These are phyloP conservation scores for Blastomyces silverae DNA, from an alignment of 2,329 filamentous ascomycete genomes.

Conservation along the genomic window DNA sequence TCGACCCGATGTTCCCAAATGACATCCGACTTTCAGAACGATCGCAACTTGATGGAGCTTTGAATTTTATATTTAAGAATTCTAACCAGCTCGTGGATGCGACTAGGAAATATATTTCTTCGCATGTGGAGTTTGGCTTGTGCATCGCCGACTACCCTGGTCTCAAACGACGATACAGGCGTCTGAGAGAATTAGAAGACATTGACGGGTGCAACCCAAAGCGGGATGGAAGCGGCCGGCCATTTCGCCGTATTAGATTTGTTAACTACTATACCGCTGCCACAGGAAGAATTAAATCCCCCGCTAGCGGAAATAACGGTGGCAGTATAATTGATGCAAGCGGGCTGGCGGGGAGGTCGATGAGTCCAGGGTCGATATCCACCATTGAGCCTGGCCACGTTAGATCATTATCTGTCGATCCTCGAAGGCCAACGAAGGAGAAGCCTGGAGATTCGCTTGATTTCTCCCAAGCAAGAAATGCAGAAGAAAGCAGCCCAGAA, in stretches of 20 bases:
- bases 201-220: conserved; percentile 49
- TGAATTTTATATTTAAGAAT: conserved; percentile 78
- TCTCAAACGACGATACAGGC: conserved; percentile 63
- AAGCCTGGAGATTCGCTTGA: neutral
- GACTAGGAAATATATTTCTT: conserved; percentile 65
- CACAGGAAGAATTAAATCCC: conserved; percentile 59
- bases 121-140: conserved; percentile 75
- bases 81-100: conserved; percentile 63
- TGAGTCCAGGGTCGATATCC: neutral
- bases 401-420: conserved; percentile 17
- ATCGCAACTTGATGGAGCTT: conserved; percentile 55
- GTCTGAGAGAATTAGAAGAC: conserved; percentile 64
- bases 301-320: conserved; percentile 4
- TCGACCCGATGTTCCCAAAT: conserved; percentile 69
- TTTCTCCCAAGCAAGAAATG: neutral
- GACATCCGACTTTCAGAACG: conserved; percentile 64
- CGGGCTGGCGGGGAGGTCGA: neutral
- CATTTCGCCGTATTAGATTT: conserved; percentile 57
- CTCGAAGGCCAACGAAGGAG: conserved; percentile 39
- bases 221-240: conserved; percentile 28
- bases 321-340: neutral
- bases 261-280: conserved; percentile 89
- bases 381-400: neutral
- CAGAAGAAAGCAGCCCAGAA: neutral
- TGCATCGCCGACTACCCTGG: conserved; percentile 69